These are phyloP conservation scores for Talaromyces amestolkiae DNA, from an alignment of 2,329 filamentous ascomycete species.

Conservation along the genomic window DNA sequence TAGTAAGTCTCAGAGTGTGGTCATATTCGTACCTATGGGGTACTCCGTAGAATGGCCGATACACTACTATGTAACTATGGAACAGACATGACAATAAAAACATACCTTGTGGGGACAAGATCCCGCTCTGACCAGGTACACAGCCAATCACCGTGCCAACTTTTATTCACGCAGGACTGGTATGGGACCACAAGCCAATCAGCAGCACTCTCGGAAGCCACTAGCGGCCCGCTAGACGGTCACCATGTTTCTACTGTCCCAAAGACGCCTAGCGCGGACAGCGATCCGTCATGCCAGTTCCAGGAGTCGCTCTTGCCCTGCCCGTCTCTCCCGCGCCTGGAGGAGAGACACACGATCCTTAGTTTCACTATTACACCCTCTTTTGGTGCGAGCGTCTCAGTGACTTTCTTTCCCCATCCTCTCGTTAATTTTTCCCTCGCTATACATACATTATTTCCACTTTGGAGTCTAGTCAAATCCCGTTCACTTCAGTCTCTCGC, in stretches of 20 bases:
- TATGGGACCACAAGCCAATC: neutral
- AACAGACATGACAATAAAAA: neutral
- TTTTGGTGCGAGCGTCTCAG: slow-evolving; percentile 1
- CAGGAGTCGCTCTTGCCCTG: slow-evolving; percentile 11
- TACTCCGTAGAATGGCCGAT: neutral
- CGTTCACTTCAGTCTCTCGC: slow-evolving; percentile 6
- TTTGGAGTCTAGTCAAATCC: slow-evolving; percentile 1
- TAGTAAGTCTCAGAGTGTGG: neutral
- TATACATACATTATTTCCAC: neutral
- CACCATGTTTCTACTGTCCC: slow-evolving; percentile 16
- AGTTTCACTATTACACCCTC: neutral
- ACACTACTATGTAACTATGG: neutral
- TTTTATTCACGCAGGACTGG: neutral
- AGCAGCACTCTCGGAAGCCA: neutral
- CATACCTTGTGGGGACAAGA: neutral
- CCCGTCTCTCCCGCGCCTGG: neutral
- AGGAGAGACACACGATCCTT: slow-evolving; percentile 10
- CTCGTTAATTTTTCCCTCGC: slow-evolving; percentile 10
- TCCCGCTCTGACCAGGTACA: slow-evolving; percentile 13
- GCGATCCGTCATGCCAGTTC: slow-evolving; percentile 15
- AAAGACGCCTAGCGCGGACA: slow-evolving; percentile 12
- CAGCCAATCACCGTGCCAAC: slow-evolving; percentile 4
- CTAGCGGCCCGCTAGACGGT: slow-evolving; percentile 20
- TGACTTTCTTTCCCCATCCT: slow-evolving; percentile 12
- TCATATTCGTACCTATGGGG: neutral